phyloP scores from a whole-genome alignment of 805 yeast genomes.

The Candida quercuum region DNA sequence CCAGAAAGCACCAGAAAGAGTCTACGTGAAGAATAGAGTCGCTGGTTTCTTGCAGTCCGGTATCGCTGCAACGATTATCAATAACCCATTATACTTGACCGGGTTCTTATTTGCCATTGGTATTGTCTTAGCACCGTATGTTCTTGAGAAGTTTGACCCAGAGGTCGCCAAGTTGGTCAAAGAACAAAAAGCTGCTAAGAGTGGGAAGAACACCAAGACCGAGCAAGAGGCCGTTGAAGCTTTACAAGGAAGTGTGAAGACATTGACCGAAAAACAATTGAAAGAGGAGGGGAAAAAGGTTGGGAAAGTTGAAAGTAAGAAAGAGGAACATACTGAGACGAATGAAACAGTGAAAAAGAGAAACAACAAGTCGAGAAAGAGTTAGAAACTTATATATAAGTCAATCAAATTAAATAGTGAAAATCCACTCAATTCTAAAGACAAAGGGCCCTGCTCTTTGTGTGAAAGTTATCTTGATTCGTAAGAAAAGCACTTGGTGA shows the following conservation, averaged over 20 bases:
- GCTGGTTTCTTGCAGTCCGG: constrained; percentile 30
- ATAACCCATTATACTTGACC: constrained; percentile 32
- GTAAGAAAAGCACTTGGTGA: too few species aligned
- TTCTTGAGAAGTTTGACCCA: constrained; percentile 36
- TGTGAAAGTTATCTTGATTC: too few species aligned
- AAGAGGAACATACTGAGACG: not conserved
- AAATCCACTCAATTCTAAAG: too few species aligned
- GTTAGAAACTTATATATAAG: too few species aligned
- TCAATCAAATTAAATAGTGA: too few species aligned
- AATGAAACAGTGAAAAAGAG: not conserved
- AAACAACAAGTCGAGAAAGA: not conserved
- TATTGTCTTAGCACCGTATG: constrained; percentile 26
- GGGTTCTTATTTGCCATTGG: constrained; percentile 24
- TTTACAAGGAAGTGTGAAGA: not conserved
- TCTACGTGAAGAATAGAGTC: constrained; percentile 28
- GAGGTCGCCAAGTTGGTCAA: constrained; percentile 31
- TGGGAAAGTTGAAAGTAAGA: not conserved
- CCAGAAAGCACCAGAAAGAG: constrained; percentile 26
- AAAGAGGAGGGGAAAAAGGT: not conserved
- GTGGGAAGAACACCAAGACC: not conserved
- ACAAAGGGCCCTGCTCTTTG: too few species aligned
- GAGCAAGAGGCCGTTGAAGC: constrained; percentile 1
- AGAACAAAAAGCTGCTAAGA: constrained; percentile 18
- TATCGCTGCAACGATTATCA: constrained; percentile 30
- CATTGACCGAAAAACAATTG: not conserved